A percentile compares a stretch with the other conserved stretches of the same genome.
Evolutionary conservation across 306 rosid species (phyloP).

Genomic region (Vigna reflexopilosa): DNA sequence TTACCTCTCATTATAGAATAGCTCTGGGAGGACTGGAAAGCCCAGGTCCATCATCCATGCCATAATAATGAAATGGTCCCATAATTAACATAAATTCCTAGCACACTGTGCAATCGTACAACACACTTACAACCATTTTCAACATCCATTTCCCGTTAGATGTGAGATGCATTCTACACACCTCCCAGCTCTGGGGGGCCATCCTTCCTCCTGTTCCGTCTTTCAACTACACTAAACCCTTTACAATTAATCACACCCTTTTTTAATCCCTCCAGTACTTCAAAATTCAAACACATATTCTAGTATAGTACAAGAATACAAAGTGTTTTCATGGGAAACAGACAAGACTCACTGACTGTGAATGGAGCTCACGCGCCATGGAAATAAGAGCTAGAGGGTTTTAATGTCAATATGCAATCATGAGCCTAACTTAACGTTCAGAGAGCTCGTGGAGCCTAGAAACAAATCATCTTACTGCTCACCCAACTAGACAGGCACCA

Average conservation of each 20-base stretch:
- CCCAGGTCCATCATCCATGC: background rate
- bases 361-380: slow-evolving; percentile 22
- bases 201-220: background rate
- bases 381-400: slow-evolving; percentile 8
- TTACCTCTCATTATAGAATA: background rate
- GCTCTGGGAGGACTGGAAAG: background rate
- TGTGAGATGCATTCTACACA: background rate
- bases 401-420: slow-evolving; percentile 31
- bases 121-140: background rate
- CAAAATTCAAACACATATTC: too few relatives aligned
- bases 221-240: background rate
- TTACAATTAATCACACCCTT: background rate
- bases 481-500: background rate
- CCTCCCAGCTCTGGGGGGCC: slow-evolving; percentile 13
- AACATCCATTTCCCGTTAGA: background rate
- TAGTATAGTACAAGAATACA: background rate
- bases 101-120: background rate
- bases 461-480: background rate
- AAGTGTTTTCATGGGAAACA: background rate
- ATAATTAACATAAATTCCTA: slow-evolving; percentile 25
- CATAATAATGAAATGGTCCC: slow-evolving; percentile 38
- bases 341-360: background rate
- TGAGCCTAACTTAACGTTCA: slow-evolving; percentile 32
- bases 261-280: background rate
- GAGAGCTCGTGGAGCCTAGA: slow-evolving; percentile 31